Conservation (phyloP, 345 rosid species). For the Eucalyptus tenuipes region DNA sequence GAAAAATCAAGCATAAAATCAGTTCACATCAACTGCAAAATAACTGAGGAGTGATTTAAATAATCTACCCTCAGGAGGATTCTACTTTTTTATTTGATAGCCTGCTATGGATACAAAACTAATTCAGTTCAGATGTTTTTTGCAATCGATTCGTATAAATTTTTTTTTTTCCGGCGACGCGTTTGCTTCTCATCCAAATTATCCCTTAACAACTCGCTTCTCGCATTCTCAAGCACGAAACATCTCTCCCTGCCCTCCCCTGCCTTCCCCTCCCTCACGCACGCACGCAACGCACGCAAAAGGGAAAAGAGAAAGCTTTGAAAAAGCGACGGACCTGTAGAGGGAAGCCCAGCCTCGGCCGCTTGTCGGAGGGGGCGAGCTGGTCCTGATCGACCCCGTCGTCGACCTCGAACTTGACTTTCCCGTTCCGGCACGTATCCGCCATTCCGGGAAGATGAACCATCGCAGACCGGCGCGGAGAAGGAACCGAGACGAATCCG, state of each 20-base stretch:
- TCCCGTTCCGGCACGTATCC: constrained; percentile 11
- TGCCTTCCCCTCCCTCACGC: neutral
- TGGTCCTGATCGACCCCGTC: constrained; percentile 9
- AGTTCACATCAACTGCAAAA: neutral
- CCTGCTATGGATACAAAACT: neutral
- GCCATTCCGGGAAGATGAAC: constrained; percentile 38
- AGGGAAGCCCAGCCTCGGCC: constrained; percentile 17
- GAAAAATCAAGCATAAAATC: neutral
- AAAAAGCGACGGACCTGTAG: constrained; percentile 6
- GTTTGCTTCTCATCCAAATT: neutral
- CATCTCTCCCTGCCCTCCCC: neutral
- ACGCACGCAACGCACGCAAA: neutral
- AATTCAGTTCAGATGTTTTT: neutral
- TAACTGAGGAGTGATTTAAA: neutral
- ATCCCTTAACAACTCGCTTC: neutral
- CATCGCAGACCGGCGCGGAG: constrained; percentile 3
- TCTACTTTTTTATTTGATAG: neutral
- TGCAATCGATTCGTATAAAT: neutral
- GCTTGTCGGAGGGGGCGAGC: constrained; percentile 18
- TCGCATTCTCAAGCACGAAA: neutral
- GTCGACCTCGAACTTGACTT: constrained; percentile 24
- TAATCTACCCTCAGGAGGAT: neutral
- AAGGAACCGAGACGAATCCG: neutral
- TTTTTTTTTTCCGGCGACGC: neutral
- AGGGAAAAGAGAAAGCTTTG: neutral